phyloP scores from a whole-genome alignment of 768 basidiomycete species.

The Boletus bicolor region DNA sequence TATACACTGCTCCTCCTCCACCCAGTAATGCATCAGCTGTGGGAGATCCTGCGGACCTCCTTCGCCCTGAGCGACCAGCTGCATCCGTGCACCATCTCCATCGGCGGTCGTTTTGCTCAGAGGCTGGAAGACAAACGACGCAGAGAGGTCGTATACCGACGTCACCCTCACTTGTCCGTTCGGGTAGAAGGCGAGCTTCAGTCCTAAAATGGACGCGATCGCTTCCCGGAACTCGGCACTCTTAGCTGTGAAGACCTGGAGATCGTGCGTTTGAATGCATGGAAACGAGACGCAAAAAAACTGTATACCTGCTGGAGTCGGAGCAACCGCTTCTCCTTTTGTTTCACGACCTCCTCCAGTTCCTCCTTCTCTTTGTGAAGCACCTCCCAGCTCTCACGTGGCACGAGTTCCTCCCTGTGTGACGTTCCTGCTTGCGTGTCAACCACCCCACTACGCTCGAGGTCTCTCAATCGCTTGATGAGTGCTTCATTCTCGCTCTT shows the following conservation, averaged over 20 bases:
- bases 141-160: constrained; percentile 82
- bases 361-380: constrained; percentile 66
- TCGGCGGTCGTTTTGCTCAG: constrained; percentile 35
- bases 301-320: constrained; percentile 70
- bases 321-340: constrained; percentile 79
- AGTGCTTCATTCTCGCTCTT: constrained; percentile 83
- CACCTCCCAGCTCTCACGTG: constrained; percentile 77
- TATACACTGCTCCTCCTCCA: constrained; percentile 79
- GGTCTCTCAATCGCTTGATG: constrained; percentile 57
- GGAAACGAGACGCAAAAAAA: neutral
- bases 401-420: constrained; percentile 46
- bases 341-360: constrained; percentile 58
- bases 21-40: constrained; percentile 80
- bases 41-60: constrained; percentile 73
- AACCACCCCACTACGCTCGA: constrained; percentile 45
- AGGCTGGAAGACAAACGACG: constrained; percentile 86
- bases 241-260: constrained; percentile 78
- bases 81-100: constrained; percentile 54
- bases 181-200: constrained; percentile 88
- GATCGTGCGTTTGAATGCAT: neutral
- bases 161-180: constrained; percentile 90
- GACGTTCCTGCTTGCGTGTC: constrained; percentile 17
- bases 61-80: constrained; percentile 70
- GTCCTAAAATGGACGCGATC: constrained; percentile 83
- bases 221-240: constrained; percentile 89